These are phyloP conservation scores for Candida nemodendra DNA, from an alignment of 805 yeast genomes.

Conservation along the genomic window DNA sequence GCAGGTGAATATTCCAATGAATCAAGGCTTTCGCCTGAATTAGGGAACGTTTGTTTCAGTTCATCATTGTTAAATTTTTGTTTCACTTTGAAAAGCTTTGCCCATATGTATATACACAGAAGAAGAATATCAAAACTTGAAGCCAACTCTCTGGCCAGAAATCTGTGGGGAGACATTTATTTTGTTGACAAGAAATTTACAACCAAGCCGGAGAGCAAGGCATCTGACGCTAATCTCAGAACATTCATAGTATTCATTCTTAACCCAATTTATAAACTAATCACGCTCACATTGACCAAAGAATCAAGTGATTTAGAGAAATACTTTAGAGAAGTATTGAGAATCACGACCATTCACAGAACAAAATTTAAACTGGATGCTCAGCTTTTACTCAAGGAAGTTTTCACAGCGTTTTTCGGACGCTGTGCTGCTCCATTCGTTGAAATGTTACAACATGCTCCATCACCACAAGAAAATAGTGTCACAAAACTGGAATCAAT, in stretches of 20 bases:
- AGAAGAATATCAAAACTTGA: slow-evolving; percentile 27
- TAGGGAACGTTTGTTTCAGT: slow-evolving; percentile 71
- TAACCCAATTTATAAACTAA: slow-evolving; percentile 77
- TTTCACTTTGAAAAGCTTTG: slow-evolving; percentile 69
- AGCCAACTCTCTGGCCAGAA: slow-evolving; percentile 44
- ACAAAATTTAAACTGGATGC: slow-evolving; percentile 51
- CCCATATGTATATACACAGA: slow-evolving; percentile 44
- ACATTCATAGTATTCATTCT: slow-evolving; percentile 67
- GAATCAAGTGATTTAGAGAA: slow-evolving; percentile 42
- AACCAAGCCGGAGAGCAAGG: slow-evolving; percentile 27
- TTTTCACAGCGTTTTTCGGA: slow-evolving; percentile 56
- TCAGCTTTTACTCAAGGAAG: slow-evolving; percentile 52
- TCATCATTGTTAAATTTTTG: slow-evolving; percentile 61
- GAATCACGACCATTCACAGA: slow-evolving; percentile 40
- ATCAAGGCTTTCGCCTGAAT: slow-evolving; percentile 53
- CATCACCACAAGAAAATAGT: slow-evolving; percentile 39
- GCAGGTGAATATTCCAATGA: slow-evolving; percentile 29
- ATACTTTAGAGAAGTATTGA: slow-evolving; percentile 49
- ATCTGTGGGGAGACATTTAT: slow-evolving; percentile 78
- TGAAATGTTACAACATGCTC: slow-evolving; percentile 40
- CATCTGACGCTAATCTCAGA: slow-evolving; percentile 25
- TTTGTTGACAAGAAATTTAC: slow-evolving; percentile 52
- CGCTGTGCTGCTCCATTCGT: slow-evolving; percentile 48
- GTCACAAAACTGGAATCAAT: slow-evolving; percentile 21
- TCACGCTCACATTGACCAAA: slow-evolving; percentile 57